A percentile compares a stretch with the other conserved stretches of the same genome.
Evolutionary conservation across 1,284 basidiomycete genomes (phyloP).

Genomic region (Agaricales sp.): DNA sequence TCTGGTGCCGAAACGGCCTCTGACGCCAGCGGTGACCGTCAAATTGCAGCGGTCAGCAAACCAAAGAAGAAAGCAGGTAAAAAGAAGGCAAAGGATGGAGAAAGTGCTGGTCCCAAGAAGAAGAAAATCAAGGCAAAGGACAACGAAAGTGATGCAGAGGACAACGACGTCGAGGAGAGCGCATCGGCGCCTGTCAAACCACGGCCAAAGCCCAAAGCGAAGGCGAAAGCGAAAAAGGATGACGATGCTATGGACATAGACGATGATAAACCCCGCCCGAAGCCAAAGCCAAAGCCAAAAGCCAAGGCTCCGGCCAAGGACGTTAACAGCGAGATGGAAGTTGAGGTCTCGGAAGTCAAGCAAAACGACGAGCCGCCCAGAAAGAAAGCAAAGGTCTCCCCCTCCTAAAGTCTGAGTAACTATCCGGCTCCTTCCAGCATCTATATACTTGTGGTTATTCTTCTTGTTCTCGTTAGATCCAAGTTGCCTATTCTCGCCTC

Average conservation of each 20-base stretch:
- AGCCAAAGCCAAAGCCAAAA: conserved; percentile 39
- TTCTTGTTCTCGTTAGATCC: no score
- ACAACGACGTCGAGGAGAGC: conserved; percentile 18
- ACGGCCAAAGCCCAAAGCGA: conserved; percentile 21
- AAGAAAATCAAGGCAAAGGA: conserved; percentile 23
- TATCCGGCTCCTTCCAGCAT: no score
- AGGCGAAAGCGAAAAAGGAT: conserved; percentile 25
- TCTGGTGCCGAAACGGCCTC: conserved; percentile 75
- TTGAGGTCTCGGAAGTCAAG: conserved; percentile 21
- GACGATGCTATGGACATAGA: conserved; percentile 25
- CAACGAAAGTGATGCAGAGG: conserved; percentile 25
- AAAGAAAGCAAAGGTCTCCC: conserved; percentile 20
- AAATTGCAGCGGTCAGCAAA: conserved; percentile 40
- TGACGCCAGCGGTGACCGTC: conserved; percentile 66
- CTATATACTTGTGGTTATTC: no score
- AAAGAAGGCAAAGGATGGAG: conserved; percentile 26
- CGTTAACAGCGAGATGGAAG: conserved; percentile 10
- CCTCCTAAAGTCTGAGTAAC: no score
- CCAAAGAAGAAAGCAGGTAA: conserved; percentile 25
- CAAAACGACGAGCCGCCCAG: conserved; percentile 25
- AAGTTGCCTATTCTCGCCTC: no score
- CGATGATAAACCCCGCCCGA: conserved; percentile 25
- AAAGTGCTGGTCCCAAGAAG: conserved; percentile 13
- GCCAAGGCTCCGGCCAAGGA: conserved; percentile 30
- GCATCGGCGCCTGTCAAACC: conserved; percentile 17